Percentiles rank a stretch among this genome's conserved stretches.
Conservation (phyloP, 169 alveolate species). For the Eimeria falciformis region DNA sequence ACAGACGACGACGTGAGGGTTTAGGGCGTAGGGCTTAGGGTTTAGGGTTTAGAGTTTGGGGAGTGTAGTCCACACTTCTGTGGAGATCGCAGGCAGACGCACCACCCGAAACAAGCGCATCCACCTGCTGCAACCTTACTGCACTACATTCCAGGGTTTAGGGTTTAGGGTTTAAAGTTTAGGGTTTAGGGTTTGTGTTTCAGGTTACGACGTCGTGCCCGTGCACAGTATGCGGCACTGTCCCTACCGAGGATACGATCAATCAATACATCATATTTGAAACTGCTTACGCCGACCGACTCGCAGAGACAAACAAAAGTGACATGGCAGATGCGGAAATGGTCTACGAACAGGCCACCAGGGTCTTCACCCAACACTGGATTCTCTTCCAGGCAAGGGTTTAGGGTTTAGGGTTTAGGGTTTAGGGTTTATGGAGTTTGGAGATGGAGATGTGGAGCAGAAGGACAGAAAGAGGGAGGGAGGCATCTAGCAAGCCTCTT, state of each 20-base stretch:
- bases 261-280: slow-evolving; percentile 59
- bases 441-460: too few relatives aligned
- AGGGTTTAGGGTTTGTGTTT: slow-evolving; percentile 26
- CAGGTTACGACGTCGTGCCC: slow-evolving; percentile 71
- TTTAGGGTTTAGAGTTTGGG: slow-evolving; percentile 8
- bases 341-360: slow-evolving; percentile 80
- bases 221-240: slow-evolving; percentile 73
- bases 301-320: slow-evolving; percentile 79
- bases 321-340: slow-evolving; percentile 83
- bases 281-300: slow-evolving; percentile 75
- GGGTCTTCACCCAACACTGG: slow-evolving; percentile 85
- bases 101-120: too few relatives aligned
- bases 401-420: slow-evolving; percentile 43
- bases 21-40: slow-evolving; percentile 6
- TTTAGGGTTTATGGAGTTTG: neutral
- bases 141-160: neutral
- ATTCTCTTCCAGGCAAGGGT: slow-evolving; percentile 72
- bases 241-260: slow-evolving; percentile 36
- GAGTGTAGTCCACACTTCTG: too few relatives aligned
- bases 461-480: too few relatives aligned
- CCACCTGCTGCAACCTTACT: too few relatives aligned
- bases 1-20: slow-evolving; percentile 67
- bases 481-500: too few relatives aligned
- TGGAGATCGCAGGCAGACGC: too few relatives aligned
- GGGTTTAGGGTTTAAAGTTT: neutral